Percentiles rank a stretch among this genome's conserved stretches.
Evolutionary conservation across 2,329 filamentous ascomycete species (phyloP).

Genomic region (Sarocladium brachiariae): DNA sequence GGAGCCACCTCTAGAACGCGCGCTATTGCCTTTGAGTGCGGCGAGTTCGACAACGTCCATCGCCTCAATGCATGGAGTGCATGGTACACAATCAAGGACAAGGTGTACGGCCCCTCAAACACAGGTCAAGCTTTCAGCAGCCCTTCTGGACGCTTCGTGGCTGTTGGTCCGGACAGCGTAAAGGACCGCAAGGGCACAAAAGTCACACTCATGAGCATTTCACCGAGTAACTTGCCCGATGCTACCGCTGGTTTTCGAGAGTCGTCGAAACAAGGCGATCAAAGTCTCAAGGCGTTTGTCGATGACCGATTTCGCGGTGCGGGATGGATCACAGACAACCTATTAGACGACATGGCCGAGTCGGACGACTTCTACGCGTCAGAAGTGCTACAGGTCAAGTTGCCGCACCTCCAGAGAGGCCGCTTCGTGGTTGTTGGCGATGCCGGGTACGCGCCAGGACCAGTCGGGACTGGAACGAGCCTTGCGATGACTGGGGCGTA

Average conservation of each 20-base stretch:
- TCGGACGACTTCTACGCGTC: constrained; percentile 39
- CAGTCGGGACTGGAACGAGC: constrained; percentile 41
- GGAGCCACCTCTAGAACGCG: constrained; percentile 40
- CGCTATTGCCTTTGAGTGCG: constrained; percentile 33
- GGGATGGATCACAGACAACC: constrained; percentile 36
- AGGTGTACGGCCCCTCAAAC: background rate
- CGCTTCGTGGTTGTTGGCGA: constrained; percentile 45
- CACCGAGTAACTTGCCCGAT: background rate
- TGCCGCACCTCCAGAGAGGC: constrained; percentile 28
- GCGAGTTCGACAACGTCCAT: constrained; percentile 29
- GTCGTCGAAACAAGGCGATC: constrained; percentile 16
- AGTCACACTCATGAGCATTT: background rate
- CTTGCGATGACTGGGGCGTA: constrained; percentile 41
- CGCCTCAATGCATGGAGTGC: constrained; percentile 32
- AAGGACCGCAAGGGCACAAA: background rate
- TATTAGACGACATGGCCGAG: constrained; percentile 26
- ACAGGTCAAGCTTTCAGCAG: constrained; percentile 29
- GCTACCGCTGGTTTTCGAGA: background rate
- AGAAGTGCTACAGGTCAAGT: constrained; percentile 35
- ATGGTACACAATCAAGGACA: constrained; percentile 29
- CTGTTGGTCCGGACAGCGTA: constrained; percentile 16
- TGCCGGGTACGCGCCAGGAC: constrained; percentile 37
- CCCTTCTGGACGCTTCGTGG: constrained; percentile 27
- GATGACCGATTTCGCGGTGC: constrained; percentile 32
- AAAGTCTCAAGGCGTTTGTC: constrained; percentile 27